phyloP scores from a whole-genome alignment of 2,329 filamentous ascomycete species.

The Paramyrothecium sp. region DNA sequence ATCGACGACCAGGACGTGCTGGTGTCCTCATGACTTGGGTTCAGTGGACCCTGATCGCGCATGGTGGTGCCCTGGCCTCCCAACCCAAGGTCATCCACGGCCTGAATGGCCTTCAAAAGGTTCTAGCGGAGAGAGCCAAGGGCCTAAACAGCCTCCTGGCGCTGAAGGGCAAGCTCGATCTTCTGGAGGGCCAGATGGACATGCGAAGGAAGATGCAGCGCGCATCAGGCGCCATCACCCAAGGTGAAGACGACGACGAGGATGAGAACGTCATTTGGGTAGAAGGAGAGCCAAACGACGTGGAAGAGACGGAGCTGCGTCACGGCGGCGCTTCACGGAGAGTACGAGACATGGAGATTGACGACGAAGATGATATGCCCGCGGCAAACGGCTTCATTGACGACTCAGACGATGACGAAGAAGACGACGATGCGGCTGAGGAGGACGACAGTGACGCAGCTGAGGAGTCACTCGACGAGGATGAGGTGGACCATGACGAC shows the following conservation, averaged over 20 bases:
- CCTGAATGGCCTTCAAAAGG: conserved; percentile 77
- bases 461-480: conserved; percentile 52
- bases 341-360: conserved; percentile 43
- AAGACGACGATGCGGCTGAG: conserved; percentile 40
- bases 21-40: conserved; percentile 93
- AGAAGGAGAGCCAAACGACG: conserved; percentile 71
- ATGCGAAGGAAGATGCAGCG: conserved; percentile 69
- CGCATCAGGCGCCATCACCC: conserved; percentile 29
- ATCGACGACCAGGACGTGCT: conserved; percentile 83
- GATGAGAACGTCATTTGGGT: conserved; percentile 82
- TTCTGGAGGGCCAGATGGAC: conserved; percentile 87
- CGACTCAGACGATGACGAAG: conserved; percentile 60
- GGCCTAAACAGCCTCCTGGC: conserved; percentile 80
- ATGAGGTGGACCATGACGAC: conserved; percentile 60
- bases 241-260: conserved; percentile 49
- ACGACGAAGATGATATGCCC: conserved; percentile 58
- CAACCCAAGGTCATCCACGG: conserved; percentile 81
- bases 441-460: conserved; percentile 46
- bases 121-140: conserved; percentile 81
- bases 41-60: conserved; percentile 88
- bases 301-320: conserved; percentile 29
- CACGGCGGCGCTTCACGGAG: conserved; percentile 33
- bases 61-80: conserved; percentile 86
- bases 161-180: conserved; percentile 92
- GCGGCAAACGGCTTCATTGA: conserved; percentile 54